Evolutionary conservation across 2,329 filamentous ascomycete species (phyloP).

Genomic region (Fusarium proliferatum): DNA sequence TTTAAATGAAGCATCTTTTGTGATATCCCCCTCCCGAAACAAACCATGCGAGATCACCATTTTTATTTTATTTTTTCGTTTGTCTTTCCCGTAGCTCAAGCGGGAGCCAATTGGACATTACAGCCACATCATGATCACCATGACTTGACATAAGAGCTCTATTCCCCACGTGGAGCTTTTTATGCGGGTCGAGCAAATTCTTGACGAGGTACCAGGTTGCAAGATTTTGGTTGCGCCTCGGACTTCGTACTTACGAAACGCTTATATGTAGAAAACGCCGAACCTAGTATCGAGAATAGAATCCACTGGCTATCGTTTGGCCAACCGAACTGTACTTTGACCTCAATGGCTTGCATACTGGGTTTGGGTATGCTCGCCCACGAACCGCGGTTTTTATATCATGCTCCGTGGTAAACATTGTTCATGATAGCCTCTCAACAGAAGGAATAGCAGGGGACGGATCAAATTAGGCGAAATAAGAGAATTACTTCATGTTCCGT

Average conservation of each 20-base stretch:
- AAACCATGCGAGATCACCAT: conserved; percentile 31
- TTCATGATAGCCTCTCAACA: conserved; percentile 1
- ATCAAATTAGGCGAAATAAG: neutral
- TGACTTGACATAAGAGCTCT: conserved; percentile 11
- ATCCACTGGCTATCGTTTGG: neutral
- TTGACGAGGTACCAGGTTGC: conserved; percentile 23
- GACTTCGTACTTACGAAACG: conserved; percentile 27
- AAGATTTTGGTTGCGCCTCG: conserved; percentile 13
- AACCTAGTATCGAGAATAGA: neutral
- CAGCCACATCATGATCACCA: conserved; percentile 21
- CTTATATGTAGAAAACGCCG: conserved; percentile 5
- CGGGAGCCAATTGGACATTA: conserved; percentile 15
- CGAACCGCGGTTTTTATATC: neutral
- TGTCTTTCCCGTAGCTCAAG: conserved; percentile 8
- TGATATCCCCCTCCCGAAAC: conserved; percentile 38
- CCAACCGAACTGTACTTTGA: neutral
- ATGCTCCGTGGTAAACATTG: neutral
- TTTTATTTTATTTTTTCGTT: conserved; percentile 28
- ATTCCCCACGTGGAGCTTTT: conserved; percentile 17
- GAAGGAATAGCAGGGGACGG: neutral
- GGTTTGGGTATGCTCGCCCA: neutral
- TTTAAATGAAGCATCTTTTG: conserved; percentile 59
- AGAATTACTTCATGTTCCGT: neutral
- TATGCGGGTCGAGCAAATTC: conserved; percentile 14
- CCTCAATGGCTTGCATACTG: neutral